phyloP scores from a whole-genome alignment of 139 green algal species.

The Ulvella scutata region DNA sequence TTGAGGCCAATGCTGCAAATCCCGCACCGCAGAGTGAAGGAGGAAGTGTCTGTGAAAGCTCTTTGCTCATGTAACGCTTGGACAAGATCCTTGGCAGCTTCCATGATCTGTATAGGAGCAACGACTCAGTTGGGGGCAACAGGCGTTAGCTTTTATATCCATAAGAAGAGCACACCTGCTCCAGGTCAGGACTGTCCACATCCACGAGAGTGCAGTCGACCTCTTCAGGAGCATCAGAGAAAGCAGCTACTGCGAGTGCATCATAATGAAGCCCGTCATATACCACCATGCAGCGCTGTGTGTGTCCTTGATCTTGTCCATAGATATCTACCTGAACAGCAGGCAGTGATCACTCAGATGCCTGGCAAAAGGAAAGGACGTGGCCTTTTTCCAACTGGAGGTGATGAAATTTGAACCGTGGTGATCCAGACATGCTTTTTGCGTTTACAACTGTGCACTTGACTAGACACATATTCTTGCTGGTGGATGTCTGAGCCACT shows the following conservation, averaged over 20 bases:
- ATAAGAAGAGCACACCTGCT: not conserved
- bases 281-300: conserved; percentile 14
- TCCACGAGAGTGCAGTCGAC: conserved; percentile 58
- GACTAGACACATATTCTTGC: too few species aligned
- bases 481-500: too few species aligned
- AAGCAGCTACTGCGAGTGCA: conserved; percentile 40
- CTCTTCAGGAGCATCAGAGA: conserved; percentile 57
- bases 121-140: not conserved
- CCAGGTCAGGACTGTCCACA: not conserved
- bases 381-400: too few species aligned
- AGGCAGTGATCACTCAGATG: not conserved
- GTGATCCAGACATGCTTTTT: too few species aligned
- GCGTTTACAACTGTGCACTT: too few species aligned
- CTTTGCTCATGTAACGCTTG: conserved; percentile 1
- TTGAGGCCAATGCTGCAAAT: conserved; percentile 51
- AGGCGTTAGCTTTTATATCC: not conserved
- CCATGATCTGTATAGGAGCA: conserved; percentile 16
- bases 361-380: too few species aligned
- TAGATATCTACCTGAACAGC: conserved; percentile 81
- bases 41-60: conserved; percentile 59
- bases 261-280: conserved; percentile 80
- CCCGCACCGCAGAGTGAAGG: conserved; percentile 80
- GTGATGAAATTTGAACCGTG: too few species aligned
- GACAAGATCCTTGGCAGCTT: conserved; percentile 32
- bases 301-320: conserved; percentile 38